These are phyloP conservation scores for Evernia prunastri DNA, from an alignment of 495 filamentous ascomycete species.

Conservation along the genomic window DNA sequence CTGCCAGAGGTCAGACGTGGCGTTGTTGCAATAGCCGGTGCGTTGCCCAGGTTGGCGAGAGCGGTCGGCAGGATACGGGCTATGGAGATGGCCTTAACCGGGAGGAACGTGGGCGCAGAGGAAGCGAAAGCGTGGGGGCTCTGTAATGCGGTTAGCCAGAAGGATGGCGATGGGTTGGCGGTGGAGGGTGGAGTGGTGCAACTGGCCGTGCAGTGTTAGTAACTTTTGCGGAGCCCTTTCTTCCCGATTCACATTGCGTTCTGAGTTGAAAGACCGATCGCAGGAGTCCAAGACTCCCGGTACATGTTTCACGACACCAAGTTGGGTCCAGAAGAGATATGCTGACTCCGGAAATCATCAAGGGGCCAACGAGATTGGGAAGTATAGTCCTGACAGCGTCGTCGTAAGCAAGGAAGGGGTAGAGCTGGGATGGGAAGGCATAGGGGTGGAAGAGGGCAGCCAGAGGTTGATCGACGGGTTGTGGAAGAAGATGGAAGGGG, in stretches of 20 bases:
- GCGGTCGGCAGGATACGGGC: conserved; percentile 62
- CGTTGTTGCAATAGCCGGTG: conserved; percentile 63
- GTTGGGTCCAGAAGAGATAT: too few relatives aligned
- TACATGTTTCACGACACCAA: too few relatives aligned
- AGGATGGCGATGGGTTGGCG: conserved; percentile 46
- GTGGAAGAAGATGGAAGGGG: conserved; percentile 54
- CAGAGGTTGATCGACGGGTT: conserved; percentile 49
- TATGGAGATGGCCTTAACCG: conserved; percentile 63
- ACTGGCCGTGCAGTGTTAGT: conserved; percentile 42
- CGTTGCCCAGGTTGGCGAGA: conserved; percentile 64
- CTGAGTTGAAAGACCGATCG: too few relatives aligned
- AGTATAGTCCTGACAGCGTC: conserved; percentile 65
- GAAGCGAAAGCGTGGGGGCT: conserved; percentile 65
- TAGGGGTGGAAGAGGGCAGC: conserved; percentile 58
- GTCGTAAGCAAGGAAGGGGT: conserved; percentile 61
- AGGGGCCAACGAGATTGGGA: conserved; percentile 46
- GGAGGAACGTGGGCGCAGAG: conserved; percentile 47
- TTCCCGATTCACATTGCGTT: too few relatives aligned
- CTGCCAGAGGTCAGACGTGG: conserved; percentile 66
- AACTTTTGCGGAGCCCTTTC: too few relatives aligned
- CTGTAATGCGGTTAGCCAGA: conserved; percentile 57
- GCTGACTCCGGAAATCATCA: too few relatives aligned
- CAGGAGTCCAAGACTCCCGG: too few relatives aligned
- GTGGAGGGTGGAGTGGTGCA: conserved; percentile 36
- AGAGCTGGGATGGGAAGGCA: conserved; percentile 59